Evolutionary conservation across 1,139 yeast species (phyloP).

Genomic region (Blastobotrys apis): DNA sequence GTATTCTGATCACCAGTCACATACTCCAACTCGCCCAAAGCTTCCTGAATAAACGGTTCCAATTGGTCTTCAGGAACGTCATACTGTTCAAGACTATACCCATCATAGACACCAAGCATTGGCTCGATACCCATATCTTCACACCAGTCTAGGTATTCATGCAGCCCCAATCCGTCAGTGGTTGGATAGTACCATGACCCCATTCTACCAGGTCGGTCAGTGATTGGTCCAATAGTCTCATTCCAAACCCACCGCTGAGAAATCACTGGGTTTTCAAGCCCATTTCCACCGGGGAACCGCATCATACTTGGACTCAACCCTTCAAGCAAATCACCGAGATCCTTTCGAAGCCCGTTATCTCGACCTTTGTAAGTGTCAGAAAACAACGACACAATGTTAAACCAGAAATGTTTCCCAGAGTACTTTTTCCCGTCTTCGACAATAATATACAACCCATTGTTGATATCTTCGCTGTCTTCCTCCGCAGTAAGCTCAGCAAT

Average conservation of each 20-base stretch:
- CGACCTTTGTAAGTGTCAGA: conserved; percentile 10
- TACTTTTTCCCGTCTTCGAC: conserved; percentile 8
- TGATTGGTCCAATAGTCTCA: conserved; percentile 12
- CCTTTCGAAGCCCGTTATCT: conserved; percentile 12
- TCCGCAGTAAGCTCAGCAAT: conserved; percentile 7
- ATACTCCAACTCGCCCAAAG: conserved; percentile 11
- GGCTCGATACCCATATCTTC: conserved; percentile 13
- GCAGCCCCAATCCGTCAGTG: conserved; percentile 11
- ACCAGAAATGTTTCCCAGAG: conserved; percentile 4
- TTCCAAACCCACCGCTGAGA: conserved; percentile 13
- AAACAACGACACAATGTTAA: conserved; percentile 12
- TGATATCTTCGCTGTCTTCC: conserved; percentile 1
- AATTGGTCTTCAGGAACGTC: conserved; percentile 3
- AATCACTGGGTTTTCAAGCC: conserved; percentile 7
- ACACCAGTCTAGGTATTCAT: conserved; percentile 12
- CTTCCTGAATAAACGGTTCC: conserved; percentile 11
- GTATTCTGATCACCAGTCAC: conserved; percentile 9
- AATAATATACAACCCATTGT: conserved; percentile 9
- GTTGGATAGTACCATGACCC: conserved; percentile 12
- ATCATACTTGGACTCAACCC: conserved; percentile 7
- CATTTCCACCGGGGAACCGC: conserved; percentile 14
- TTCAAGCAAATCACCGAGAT: conserved; percentile 8
- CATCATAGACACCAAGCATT: conserved; percentile 10
- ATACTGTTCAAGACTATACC: conserved; percentile 2
- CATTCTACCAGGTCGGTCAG: conserved; percentile 8